Percentiles rank a stretch among this genome's conserved stretches.
phyloP scores from a whole-genome alignment of 805 yeast genomes.

The Wickerhamomyces bovis region DNA sequence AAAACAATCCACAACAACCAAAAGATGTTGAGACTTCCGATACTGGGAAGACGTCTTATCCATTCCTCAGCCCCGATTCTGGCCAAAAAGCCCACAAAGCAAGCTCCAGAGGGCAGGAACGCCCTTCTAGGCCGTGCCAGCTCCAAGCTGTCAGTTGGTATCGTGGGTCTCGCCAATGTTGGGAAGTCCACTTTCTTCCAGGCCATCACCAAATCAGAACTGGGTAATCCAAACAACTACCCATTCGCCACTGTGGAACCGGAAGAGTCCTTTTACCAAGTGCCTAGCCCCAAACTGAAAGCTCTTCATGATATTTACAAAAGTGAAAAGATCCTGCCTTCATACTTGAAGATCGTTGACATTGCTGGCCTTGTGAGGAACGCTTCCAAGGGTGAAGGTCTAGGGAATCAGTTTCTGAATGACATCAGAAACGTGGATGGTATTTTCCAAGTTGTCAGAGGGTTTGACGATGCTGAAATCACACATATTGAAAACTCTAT shows the following conservation, averaged over 20 bases:
- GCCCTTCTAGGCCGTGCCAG: constrained; percentile 23
- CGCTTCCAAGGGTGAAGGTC: constrained; percentile 79
- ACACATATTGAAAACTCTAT: constrained; percentile 70
- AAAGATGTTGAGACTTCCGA: neutral
- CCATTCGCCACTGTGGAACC: constrained; percentile 80
- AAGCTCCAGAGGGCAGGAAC: constrained; percentile 3
- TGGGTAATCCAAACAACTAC: constrained; percentile 71
- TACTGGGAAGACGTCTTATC: constrained; percentile 5
- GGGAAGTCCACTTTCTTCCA: constrained; percentile 80
- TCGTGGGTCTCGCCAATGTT: constrained; percentile 77
- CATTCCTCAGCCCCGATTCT: constrained; percentile 1
- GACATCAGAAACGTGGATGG: constrained; percentile 80
- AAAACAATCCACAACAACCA: neutral
- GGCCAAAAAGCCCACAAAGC: constrained; percentile 16
- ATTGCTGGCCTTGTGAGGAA: constrained; percentile 81
- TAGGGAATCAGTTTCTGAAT: constrained; percentile 74
- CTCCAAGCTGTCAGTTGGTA: constrained; percentile 39
- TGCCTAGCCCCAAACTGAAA: constrained; percentile 59
- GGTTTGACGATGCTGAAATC: constrained; percentile 69
- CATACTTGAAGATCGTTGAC: constrained; percentile 65
- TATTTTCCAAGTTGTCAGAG: constrained; percentile 72
- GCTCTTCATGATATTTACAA: constrained; percentile 48
- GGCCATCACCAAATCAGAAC: constrained; percentile 66
- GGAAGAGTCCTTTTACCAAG: constrained; percentile 68
- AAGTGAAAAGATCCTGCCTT: constrained; percentile 60